Evolutionary conservation across 2,329 filamentous ascomycete genomes (phyloP), one percentile per base, ranked within the genome.

Genomic region (Penicillium sp.): DNA sequence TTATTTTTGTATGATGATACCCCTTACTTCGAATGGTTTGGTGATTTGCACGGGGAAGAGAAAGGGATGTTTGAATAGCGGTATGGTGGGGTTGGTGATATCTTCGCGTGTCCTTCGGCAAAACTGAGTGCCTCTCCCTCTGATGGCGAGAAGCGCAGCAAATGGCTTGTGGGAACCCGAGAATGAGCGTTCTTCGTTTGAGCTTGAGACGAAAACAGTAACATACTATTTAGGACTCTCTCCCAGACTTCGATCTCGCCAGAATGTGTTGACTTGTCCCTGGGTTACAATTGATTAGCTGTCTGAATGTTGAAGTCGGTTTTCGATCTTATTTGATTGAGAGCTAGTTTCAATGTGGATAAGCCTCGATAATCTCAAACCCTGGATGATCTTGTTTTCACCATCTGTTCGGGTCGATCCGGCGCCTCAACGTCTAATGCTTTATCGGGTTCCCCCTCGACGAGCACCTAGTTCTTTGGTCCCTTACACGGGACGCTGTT

Each of bases 1-100:
- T 55, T 49, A 31, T 57, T 43, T 43, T 59, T 59, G 53, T 53
- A 57, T 41, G 43, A 54, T 55, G 55, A 58, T 58, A 58, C 55
- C 55, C 55, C 40, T 55, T 49, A 33, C 49, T 47, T 53, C 36
- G 49, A 57, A 46, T 31, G 49, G 49, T 48, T 55, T 55, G 46
- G 53, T 51, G 49, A 53, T 41, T 47, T 57, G 34, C 34, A 23
- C 36, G 41, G 27, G 33, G 45, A 41, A 34, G 29, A 46, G 21
- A 47, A 41, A 52, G 41, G 34, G 19, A 41, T 46, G 29, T 34
- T 9, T 43, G 40, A 34, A 13, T 19, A 23, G 34, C 9, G 19
- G 16, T 46, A 33, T 40, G 40, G 41, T 40, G 50, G 49, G 29
- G 13, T 29, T 0, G 21, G 21, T 27, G 41, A 31, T 47, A 23